phyloP scores from a whole-genome alignment of 768 basidiomycete species.

The Pisolithus albus region DNA sequence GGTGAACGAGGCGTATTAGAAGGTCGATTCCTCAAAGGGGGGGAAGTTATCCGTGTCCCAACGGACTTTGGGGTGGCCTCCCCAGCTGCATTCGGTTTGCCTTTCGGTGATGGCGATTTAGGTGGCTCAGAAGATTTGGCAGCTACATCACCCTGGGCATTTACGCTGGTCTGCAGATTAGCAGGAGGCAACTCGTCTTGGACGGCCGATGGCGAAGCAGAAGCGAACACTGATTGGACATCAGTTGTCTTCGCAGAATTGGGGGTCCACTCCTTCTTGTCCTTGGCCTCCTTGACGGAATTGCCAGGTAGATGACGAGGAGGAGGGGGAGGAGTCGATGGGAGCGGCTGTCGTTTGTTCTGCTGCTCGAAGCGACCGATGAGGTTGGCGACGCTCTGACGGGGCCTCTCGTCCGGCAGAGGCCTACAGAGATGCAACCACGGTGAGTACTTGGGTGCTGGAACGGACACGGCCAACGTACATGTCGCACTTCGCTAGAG shows the following conservation, averaged over 20 bases:
- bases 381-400: conserved; percentile 82
- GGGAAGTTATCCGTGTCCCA: conserved; percentile 9
- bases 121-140: conserved; percentile 17
- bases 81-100: conserved; percentile 8
- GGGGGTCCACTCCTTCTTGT: conserved; percentile 76
- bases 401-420: conserved; percentile 81
- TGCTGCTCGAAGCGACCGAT: conserved; percentile 85
- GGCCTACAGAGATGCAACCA: conserved; percentile 45
- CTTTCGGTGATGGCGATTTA: conserved; percentile 17
- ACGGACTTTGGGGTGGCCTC: conserved; percentile 21
- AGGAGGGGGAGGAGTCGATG: conserved; percentile 32
- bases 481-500: conserved; percentile 20
- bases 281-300: conserved; percentile 58
- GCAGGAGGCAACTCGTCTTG: conserved; percentile 14
- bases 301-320: conserved; percentile 55
- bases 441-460: conserved; percentile 10
- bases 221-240: conserved; percentile 28
- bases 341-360: conserved; percentile 54
- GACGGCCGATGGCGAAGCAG: conserved; percentile 25
- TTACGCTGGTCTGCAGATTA: conserved; percentile 27
- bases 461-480: conserved; percentile 4
- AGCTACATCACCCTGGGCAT: conserved; percentile 13
- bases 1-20: conserved; percentile 13
- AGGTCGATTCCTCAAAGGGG: conserved; percentile 28
- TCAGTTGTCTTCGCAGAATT: conserved; percentile 30